Base-by-base conservation (phyloP, 2,329 filamentous ascomycete genomes). In the Epichloe gansuensis region DNA sequence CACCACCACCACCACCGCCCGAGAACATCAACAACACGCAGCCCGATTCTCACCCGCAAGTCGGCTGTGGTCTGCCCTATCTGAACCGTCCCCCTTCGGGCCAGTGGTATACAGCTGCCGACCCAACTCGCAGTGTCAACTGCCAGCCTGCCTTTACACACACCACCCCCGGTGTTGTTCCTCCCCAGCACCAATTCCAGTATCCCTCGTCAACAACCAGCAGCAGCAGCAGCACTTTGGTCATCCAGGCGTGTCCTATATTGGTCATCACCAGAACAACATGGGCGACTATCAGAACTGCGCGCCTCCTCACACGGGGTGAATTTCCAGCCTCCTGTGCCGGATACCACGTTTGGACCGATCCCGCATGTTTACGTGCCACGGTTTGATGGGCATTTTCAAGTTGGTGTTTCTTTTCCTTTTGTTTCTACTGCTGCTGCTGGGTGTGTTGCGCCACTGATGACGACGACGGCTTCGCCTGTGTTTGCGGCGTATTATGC, bases 291-390 rank as follows among this genome's bases (percentile, higher is more conserved):
- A 76, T 58, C 66, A 67, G 55, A 72, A 72, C 57, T 56, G 66
- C n/a, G 62, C 59, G n/a, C 73, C 69, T 57, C 68, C 70, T 43
- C 63, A 67, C 34, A 61, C 61, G 47, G 75, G 51, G 62, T 76
- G 48, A 74, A 78, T 62, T 82, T 77, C 59, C 76, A 82, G 60
- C 80, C 80, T 1, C 78, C 76, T 31, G 76, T 80, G 15, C 77
- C 78, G 3, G 76, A 80, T 58, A 80, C 78, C 15, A 75, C 74
- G 44, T 71, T 74, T 61, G 80, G 80, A 3, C 73, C 77, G 2
- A 76, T 77, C 53, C 61, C 71, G 31, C 78, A 83, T 57, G 71
- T 72, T 21, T 82, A 81, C 58, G 66, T 76, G 50, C 79, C 80
- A 56, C 77, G 76, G 44, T 71, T 69, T 58, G 78, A 81, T 59